Base-by-base conservation (phyloP, 768 basidiomycete species). In the Suillus sp. region DNA sequence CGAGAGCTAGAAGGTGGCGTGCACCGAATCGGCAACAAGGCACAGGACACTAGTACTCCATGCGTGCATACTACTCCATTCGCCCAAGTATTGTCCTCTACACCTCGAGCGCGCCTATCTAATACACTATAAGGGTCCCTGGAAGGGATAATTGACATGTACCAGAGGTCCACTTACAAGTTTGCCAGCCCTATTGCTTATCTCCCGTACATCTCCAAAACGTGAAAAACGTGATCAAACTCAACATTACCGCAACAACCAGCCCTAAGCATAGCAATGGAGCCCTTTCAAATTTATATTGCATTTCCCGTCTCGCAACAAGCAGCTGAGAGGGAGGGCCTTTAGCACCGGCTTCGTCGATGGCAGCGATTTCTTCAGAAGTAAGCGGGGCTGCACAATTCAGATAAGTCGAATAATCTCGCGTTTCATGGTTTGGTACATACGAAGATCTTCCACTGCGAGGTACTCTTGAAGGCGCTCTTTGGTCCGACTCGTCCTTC, bases 391-490 rank as follows among this genome's bases (percentile, higher is more conserved):
- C 87, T 88, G 66, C 13, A 25, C 61, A 37, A 13, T 22, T 34
- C 8, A 34, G 32, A 34, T 34, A 1, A 34, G 32, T 51, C 16
- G 64, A 54, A 16, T 37, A 16, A 57, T 0, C 45, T 20, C 13
- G 10, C 5, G 0, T 30, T 14, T 16, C 20, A 35, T 16, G 25
- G 30, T 25, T 38, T 2, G 58, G 37, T 13, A 75, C 79, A 45
- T 64, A 83, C 82, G 77, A 9, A 87, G 78, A 64, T 93, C 88
- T 3, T 81, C 86, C 8, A 86, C 84, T 2, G 78, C 86, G 47
- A 92, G 77, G 69, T 93, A 93, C 66, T 90, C 85, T 66, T 86
- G 74, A 45, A 93, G 78, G 57, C 86, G 86, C 47, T 84, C 77
- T 63, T 82, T 83, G 60, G 72, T 88, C 1, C 83, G 83, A 61